Conservation (phyloP, 2,329 filamentous ascomycete species). For the Trichoderma breve region DNA sequence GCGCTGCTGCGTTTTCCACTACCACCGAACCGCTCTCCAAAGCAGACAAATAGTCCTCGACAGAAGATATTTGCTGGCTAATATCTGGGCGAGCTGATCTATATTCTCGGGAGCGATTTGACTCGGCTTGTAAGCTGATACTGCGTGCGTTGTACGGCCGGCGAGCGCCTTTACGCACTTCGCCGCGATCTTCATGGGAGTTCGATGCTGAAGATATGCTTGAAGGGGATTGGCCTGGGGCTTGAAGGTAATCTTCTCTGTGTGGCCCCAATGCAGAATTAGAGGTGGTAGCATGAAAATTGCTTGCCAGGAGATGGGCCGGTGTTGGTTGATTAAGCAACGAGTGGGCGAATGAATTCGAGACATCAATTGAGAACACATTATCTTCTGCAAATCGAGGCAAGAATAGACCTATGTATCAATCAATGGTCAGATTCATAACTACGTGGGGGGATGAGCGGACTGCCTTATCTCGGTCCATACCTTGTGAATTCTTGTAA, state of each 20-base stretch:
- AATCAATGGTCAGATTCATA: background rate
- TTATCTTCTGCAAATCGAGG: slow-evolving; percentile 20
- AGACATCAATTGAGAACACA: slow-evolving; percentile 34
- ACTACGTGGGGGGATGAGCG: background rate
- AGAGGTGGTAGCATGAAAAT: background rate
- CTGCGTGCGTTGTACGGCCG: background rate
- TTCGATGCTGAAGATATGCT: background rate
- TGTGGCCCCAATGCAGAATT: background rate
- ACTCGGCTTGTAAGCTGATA: background rate
- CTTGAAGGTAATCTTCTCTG: background rate
- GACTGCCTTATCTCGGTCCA: background rate
- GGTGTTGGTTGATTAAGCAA: slow-evolving; percentile 48
- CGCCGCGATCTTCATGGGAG: background rate
- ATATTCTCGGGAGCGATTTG: background rate
- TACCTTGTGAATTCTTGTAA: slow-evolving; percentile 25
- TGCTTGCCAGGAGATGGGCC: slow-evolving; percentile 33
- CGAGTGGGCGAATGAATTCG: slow-evolving; percentile 46
- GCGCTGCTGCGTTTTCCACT: background rate
- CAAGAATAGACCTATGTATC: slow-evolving; percentile 22
- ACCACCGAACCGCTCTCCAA: slow-evolving; percentile 1
- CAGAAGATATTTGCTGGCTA: background rate
- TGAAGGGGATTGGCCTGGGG: background rate
- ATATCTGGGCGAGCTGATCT: background rate
- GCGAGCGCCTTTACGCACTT: background rate
- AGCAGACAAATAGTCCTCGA: background rate